Conservation (phyloP, 495 filamentous ascomycete species). For the Clavariopsis aquatica region DNA sequence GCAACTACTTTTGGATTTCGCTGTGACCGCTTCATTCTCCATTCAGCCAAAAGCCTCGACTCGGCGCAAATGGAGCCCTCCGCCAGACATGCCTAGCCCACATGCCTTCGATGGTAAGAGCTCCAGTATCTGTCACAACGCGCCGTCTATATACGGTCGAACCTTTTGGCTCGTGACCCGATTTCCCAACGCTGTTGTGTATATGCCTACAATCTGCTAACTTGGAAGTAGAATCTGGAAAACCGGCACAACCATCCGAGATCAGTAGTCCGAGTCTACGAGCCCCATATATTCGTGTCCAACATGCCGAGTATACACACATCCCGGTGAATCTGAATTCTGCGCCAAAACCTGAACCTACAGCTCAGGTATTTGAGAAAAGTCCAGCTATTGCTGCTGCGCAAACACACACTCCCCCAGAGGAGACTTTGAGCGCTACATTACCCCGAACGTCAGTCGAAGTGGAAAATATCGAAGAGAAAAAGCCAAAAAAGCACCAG, state of each 20-base stretch:
- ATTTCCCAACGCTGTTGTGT: not conserved
- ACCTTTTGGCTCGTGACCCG: not conserved
- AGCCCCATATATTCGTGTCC: not conserved
- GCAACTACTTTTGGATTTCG: constrained; percentile 35
- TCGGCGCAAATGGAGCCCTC: constrained; percentile 22
- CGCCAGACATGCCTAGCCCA: not conserved
- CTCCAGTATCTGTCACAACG: not conserved
- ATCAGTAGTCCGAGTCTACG: not conserved
- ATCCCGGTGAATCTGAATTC: not conserved
- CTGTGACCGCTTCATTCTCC: constrained; percentile 9
- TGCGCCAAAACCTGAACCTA: not conserved
- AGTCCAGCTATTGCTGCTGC: constrained; percentile 9
- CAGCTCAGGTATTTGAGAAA: not conserved
- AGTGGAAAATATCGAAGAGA: constrained; percentile 19
- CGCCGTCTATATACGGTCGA: not conserved
- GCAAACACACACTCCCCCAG: constrained; percentile 41
- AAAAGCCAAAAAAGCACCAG: constrained; percentile 37
- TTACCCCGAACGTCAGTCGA: constrained; percentile 4
- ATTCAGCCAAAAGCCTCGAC: not conserved
- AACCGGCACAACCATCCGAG: not conserved
- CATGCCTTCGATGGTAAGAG: constrained; percentile 7
- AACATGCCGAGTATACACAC: not conserved
- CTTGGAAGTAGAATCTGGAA: not conserved
- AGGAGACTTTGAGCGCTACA: constrained; percentile 18
- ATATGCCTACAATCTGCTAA: not conserved